A percentile compares a stretch with the other conserved stretches of the same genome.
These are phyloP conservation scores for Botryobasidium botryosum DNA, from an alignment of 768 basidiomycete species.

Conservation along the genomic window DNA sequence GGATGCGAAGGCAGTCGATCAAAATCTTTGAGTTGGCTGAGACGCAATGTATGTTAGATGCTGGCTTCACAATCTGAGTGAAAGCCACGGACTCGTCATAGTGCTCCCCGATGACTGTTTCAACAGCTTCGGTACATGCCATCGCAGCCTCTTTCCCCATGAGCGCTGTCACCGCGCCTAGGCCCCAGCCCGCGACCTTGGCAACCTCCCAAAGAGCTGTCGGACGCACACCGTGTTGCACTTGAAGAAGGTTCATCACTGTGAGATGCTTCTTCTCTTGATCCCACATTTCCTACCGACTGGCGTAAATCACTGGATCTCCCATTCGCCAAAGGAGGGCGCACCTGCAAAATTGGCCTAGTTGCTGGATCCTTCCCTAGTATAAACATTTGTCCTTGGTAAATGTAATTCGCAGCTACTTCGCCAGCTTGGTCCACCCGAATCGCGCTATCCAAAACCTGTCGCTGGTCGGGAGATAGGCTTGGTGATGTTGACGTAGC, in stretches of 20 bases:
- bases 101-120: constrained; percentile 95
- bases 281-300: constrained; percentile 85
- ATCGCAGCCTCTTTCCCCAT: constrained; percentile 90
- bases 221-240: constrained; percentile 71
- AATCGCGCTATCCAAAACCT: constrained; percentile 44
- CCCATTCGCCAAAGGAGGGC: constrained; percentile 14
- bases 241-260: constrained; percentile 71
- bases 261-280: constrained; percentile 83
- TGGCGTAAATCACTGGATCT: constrained; percentile 5
- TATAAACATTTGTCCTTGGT: constrained; percentile 68
- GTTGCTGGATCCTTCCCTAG: constrained; percentile 40
- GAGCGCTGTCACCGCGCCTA: constrained; percentile 72
- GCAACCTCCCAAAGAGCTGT: constrained; percentile 73
- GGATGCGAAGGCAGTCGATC: constrained; percentile 50
- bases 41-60: neutral
- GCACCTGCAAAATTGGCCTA: constrained; percentile 57
- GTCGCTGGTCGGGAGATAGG: constrained; percentile 33
- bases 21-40: constrained; percentile 68
- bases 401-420: constrained; percentile 91
- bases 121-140: constrained; percentile 97
- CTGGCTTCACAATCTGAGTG: neutral
- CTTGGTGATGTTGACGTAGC: too few relatives aligned
- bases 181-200: constrained; percentile 69
- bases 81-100: constrained; percentile 75
- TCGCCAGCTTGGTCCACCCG: constrained; percentile 94